A percentile compares a stretch with the other conserved stretches of the same genome.
Evolutionary conservation across 805 yeast genomes (phyloP).

Genomic region (Cyberlindnera maclurae): DNA sequence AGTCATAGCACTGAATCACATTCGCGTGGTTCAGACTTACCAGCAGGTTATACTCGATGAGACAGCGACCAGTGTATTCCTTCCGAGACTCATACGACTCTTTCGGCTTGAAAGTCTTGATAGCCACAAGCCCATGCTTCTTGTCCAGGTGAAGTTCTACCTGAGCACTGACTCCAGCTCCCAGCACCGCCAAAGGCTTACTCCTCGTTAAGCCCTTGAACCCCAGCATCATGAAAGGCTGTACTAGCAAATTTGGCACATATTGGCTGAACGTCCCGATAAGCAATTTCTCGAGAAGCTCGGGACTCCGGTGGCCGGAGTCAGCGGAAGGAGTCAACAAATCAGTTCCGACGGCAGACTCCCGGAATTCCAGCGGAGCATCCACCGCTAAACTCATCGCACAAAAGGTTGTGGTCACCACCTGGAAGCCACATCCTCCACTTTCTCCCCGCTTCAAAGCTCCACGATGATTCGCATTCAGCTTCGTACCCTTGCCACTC

Average conservation of each 20-base stretch:
- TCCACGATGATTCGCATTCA: conserved; percentile 16
- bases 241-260: not conserved
- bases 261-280: too few relatives aligned
- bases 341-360: too few relatives aligned
- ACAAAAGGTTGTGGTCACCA: not conserved
- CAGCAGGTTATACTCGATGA: conserved; percentile 72
- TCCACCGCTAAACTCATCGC: not conserved
- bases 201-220: conserved; percentile 11
- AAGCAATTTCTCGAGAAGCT: too few relatives aligned
- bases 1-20: conserved; percentile 66
- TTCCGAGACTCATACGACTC: conserved; percentile 49
- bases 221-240: too few relatives aligned
- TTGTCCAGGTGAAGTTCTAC: conserved; percentile 27
- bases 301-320: too few relatives aligned
- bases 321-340: too few relatives aligned
- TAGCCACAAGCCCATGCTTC: conserved; percentile 26
- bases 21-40: conserved; percentile 64
- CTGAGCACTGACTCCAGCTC: conserved; percentile 28
- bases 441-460: not conserved
- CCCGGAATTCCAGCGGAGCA: not conserved
- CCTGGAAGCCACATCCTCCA: not conserved
- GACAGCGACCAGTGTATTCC: conserved; percentile 67
- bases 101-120: conserved; percentile 36
- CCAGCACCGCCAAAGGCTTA: conserved; percentile 14
- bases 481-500: conserved; percentile 7